Conservation (phyloP, 176 grass and related monocot genomes). For the Lolium multiflorum region DNA sequence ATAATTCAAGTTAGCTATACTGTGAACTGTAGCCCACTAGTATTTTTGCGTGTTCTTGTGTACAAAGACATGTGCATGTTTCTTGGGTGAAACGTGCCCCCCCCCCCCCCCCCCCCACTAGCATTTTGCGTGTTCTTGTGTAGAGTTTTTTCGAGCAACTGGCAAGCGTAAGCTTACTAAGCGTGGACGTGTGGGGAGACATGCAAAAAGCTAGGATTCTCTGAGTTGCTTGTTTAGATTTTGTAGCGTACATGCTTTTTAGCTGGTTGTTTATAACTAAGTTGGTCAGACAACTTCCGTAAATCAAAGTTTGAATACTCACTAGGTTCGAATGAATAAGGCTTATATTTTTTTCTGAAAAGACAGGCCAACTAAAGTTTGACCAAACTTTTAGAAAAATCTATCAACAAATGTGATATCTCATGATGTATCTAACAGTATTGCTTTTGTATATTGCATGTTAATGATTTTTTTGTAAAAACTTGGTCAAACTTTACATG, state of each 20-base stretch:
- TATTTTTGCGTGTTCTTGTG: not conserved
- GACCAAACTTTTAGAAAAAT: too few species aligned
- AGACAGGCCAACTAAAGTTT: too few species aligned
- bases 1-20: not conserved
- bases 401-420: too few species aligned
- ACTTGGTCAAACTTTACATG: too few species aligned
- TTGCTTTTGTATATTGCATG: too few species aligned
- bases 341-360: too few species aligned
- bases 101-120: too few species aligned
- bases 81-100: too few species aligned
- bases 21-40: constrained; percentile 5
- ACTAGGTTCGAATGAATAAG: too few species aligned
- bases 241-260: constrained; percentile 7
- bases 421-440: too few species aligned
- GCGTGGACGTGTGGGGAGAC: not conserved
- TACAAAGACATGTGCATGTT: not conserved
- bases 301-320: constrained; percentile 6
- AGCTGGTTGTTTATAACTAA: constrained; percentile 20
- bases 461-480: too few species aligned
- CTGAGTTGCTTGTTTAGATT: constrained; percentile 1
- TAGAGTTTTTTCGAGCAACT: constrained; percentile 16
- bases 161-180: not conserved
- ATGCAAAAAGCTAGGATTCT: not conserved
- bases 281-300: not conserved
- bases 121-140: not conserved